A percentile compares a stretch with the other conserved stretches of the same genome.
phyloP scores from a whole-genome alignment of 2,329 filamentous ascomycete genomes.

The Sarocladium kiliense region DNA sequence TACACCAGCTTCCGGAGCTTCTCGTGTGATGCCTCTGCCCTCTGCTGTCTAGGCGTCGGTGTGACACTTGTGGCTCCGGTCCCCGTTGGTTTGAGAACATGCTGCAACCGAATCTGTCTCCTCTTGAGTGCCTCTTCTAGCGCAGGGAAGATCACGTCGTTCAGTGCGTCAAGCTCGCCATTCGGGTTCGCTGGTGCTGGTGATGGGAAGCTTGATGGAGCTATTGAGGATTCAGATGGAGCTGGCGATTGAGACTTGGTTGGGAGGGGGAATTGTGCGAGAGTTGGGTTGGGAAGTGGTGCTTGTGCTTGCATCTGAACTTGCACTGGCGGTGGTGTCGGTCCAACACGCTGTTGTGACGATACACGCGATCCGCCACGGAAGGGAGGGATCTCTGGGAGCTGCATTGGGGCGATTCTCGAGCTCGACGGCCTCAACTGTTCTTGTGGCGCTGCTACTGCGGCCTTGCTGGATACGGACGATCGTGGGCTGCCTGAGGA shows the following conservation, averaged over 20 bases:
- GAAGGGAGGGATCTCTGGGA: constrained; percentile 53
- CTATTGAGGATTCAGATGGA: constrained; percentile 23
- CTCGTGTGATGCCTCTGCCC: constrained; percentile 70
- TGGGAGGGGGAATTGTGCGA: constrained; percentile 20
- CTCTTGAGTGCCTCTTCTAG: constrained; percentile 86
- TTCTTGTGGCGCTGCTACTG: constrained; percentile 28
- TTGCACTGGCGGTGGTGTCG: constrained; percentile 13
- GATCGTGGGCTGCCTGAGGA: constrained; percentile 15
- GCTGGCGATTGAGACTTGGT: constrained; percentile 26
- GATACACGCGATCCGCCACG: constrained; percentile 31
- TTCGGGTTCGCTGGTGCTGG: constrained; percentile 52
- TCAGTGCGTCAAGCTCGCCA: constrained; percentile 77
- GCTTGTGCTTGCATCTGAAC: constrained; percentile 18
- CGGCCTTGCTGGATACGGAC: constrained; percentile 20
- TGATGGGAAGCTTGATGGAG: constrained; percentile 49
- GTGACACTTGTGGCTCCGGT: neutral
- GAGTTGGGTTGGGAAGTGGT: constrained; percentile 12
- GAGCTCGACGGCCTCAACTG: constrained; percentile 32
- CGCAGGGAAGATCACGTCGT: constrained; percentile 88
- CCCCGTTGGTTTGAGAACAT: constrained; percentile 34
- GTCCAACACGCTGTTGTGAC: constrained; percentile 16
- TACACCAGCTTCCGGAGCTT: constrained; percentile 75
- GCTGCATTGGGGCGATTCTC: constrained; percentile 33
- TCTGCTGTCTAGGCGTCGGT: constrained; percentile 58
- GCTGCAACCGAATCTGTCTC: constrained; percentile 59